A percentile compares a stretch with the other conserved stretches of the same genome.
These are phyloP conservation scores for Scheffersomyces stipitis DNA, from an alignment of 805 yeast species.

Conservation along the genomic window DNA sequence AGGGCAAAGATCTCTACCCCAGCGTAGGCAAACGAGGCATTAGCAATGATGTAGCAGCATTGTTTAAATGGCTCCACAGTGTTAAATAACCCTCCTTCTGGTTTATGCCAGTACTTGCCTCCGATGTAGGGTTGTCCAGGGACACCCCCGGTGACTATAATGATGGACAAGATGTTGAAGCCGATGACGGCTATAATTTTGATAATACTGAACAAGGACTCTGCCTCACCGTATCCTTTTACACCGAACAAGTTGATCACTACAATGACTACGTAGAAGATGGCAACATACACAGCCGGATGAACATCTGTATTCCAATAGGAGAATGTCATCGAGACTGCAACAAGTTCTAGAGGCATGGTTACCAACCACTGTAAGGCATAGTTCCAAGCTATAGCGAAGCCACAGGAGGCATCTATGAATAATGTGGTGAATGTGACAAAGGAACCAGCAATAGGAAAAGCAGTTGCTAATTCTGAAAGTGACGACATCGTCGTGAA, in stretches of 20 bases:
- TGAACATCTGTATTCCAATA: conserved; percentile 32
- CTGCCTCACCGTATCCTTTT: conserved; percentile 69
- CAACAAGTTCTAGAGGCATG: conserved; percentile 36
- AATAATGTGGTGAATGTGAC: conserved; percentile 21
- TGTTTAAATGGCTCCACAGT: conserved; percentile 51
- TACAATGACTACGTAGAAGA: conserved; percentile 52
- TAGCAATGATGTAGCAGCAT: conserved; percentile 57
- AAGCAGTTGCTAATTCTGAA: conserved; percentile 23
- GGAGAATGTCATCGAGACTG: conserved; percentile 33
- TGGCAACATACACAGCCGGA: conserved; percentile 56
- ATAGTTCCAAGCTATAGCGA: conserved; percentile 33
- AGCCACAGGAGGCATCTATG: conserved; percentile 23
- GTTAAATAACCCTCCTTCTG: conserved; percentile 51
- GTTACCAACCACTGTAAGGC: conserved; percentile 39
- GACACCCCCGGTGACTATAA: conserved; percentile 60
- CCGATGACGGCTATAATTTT: conserved; percentile 61
- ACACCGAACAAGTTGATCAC: conserved; percentile 61
- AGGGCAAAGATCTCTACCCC: conserved; percentile 68
- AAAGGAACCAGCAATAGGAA: conserved; percentile 25
- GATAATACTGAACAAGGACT: conserved; percentile 52
- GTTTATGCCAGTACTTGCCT: conserved; percentile 56
- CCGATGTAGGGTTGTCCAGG: conserved; percentile 58
- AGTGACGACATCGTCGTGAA: conserved; percentile 20
- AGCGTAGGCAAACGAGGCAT: conserved; percentile 64
- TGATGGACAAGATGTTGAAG: conserved; percentile 54